Evolutionary conservation across 2,329 filamentous ascomycete species (phyloP).

Genomic region (Aspergillus fijiensis): DNA sequence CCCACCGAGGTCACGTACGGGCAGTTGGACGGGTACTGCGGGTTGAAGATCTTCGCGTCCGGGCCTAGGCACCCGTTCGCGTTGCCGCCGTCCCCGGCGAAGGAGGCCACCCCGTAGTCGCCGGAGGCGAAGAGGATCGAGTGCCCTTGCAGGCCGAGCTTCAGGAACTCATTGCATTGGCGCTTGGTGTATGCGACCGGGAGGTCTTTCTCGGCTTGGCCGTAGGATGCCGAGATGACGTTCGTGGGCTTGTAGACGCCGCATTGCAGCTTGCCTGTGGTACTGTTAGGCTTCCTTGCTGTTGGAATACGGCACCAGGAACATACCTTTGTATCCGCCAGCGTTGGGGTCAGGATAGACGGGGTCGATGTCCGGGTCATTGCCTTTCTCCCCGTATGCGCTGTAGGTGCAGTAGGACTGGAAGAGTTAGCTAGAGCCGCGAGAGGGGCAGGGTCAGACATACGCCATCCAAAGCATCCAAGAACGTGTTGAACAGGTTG

Average conservation of each 20-base stretch:
- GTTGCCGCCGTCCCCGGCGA: conserved; percentile 37
- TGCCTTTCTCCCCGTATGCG: conserved; percentile 52
- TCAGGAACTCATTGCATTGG: conserved; percentile 51
- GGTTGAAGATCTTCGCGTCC: conserved; percentile 47
- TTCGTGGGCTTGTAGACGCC: conserved; percentile 56
- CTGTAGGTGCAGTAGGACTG: conserved; percentile 53
- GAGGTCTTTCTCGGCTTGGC: conserved; percentile 54
- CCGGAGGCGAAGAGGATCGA: conserved; percentile 34
- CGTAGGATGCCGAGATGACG: conserved; percentile 59
- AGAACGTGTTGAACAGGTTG: conserved; percentile 49
- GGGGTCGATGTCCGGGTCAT: conserved; percentile 51
- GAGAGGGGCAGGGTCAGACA: not conserved
- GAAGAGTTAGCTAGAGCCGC: conserved; percentile 1
- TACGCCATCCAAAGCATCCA: conserved; percentile 53
- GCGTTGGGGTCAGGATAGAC: conserved; percentile 50
- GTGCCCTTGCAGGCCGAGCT: conserved; percentile 46
- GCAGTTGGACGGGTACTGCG: conserved; percentile 51
- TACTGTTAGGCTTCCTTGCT: not conserved
- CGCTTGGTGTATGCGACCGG: conserved; percentile 55
- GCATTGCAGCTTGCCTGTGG: conserved; percentile 38
- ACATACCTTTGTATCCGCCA: conserved; percentile 52
- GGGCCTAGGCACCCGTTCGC: conserved; percentile 41
- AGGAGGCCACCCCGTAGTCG: conserved; percentile 35
- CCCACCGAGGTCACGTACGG: conserved; percentile 55
- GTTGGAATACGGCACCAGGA: no score